Evolutionary conservation across 257 asterid species (phyloP), one percentile per base, ranked within the genome.

Genomic region (Schizonepeta tenuifolia): DNA sequence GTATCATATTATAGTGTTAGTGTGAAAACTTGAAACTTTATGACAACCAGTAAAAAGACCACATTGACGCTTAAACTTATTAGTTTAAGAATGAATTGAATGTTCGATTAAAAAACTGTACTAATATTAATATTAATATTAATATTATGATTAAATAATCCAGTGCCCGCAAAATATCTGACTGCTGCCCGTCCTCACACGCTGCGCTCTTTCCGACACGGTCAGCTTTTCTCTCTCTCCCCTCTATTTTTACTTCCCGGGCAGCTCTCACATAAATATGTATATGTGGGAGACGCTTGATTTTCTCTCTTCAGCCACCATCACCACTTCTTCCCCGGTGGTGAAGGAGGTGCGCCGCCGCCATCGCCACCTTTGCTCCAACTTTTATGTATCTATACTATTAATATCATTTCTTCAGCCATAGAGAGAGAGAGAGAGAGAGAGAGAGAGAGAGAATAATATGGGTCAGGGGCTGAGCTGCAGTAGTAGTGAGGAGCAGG

Each of bases 381-480:
- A 24, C 8, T 12, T 72, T 54, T 15, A 13, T 28, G 38, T 38
- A 31, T 55, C 11, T 40, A 17, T 3, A 31, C 3, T 31, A 14
- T 11, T 3, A 31, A 5, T 31, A 14, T 11, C 7, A 22, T 65
- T 41, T 59, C 18, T 15, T 20, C n/a, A 49, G 12, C 12, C 9
- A 38, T 12, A 38, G 43, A 38, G 43, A 38, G 40, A 36, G n/a
- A n/a, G n/a, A n/a, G n/a, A n/a, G n/a, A n/a, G n/a, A n/a, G n/a
- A n/a, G n/a, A n/a, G n/a, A n/a, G n/a, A 38, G 43, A 38, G 43
- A 38, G 43, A 38, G 40, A 36, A 5, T 67, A 55, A 73, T 41
- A 94, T 94, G 98, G 98, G 98, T 26, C 98, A 94, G 90, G 89
- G 95, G 82, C 73, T 91, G 70, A 94, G 98, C 76, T 94, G 98